Base-by-base conservation (phyloP, 495 filamentous ascomycete genomes). In the Annulohypoxylon stygium region DNA sequence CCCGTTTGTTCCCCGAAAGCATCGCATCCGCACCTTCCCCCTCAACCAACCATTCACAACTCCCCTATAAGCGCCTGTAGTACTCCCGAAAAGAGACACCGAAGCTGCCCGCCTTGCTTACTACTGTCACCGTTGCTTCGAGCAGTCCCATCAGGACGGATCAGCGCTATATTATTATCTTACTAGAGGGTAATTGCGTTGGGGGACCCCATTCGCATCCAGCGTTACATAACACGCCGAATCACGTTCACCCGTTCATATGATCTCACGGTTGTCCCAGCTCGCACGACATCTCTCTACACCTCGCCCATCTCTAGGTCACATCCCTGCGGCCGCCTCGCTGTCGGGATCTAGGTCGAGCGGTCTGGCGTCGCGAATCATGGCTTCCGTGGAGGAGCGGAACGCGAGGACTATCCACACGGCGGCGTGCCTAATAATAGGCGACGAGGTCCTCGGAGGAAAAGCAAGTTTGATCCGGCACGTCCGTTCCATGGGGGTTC, bases 391-490 rank as follows among this genome's bases (percentile, higher is more conserved):
- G 12, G 78, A 83, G 33, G 85, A 88, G 70, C 81, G 85, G 65
- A 84, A 84, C 58, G 87, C 86, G 73, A 85, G 84, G 55, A 89
- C 85, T 65, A 96, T 97, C 67, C 89, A 94, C 76, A 98, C 95
- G 55, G 96, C 96, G 33, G 96, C 93, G 66, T 97, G 94, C 78
- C 83, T 99, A 53, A 94, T 99, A 71, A 99, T 99, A 73, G 96
- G 96, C 20, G 95, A 99, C 81, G 96, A 99, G 78, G 93, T 99
- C 3, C 86, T 99, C 2, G 93, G 93, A n/a, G 96, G 96, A 69
- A 99, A 99, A 91, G 95, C 93, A 83, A 23, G 45, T 51, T 16
- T 14, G 43, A 45, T 26, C 5, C 47, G 18, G 41, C 41, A 39
- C 4, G 9, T 9, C 23, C 39, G 2, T 53, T 0, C 50, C 26